Conservation (phyloP, 140 eudicot genomes). For the Bidens hawaiensis region DNA sequence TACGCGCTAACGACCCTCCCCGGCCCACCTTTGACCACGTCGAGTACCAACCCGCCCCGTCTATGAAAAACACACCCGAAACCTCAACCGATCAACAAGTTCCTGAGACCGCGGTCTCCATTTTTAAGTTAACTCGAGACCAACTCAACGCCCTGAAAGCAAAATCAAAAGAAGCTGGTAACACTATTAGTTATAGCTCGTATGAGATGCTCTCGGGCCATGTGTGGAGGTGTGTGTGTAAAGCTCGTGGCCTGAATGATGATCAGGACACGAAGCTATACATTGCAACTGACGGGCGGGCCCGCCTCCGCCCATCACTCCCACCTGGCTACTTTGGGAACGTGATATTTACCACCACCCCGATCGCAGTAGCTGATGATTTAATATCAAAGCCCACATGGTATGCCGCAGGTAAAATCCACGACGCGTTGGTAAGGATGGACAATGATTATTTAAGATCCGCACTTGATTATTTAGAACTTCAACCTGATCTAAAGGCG, state of each 20-base stretch:
- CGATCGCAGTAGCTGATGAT: conserved; percentile 66
- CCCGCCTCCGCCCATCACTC: conserved; percentile 53
- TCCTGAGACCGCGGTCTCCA: conserved; percentile 51
- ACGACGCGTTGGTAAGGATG: conserved; percentile 59
- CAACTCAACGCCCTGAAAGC: conserved; percentile 65
- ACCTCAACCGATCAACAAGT: conserved; percentile 18
- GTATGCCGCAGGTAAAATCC: conserved; percentile 65
- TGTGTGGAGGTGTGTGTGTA: conserved; percentile 72
- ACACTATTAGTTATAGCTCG: conserved; percentile 62
- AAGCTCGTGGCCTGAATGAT: conserved; percentile 61
- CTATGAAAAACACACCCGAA: conserved; percentile 31
- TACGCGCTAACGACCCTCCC: conserved; percentile 72
- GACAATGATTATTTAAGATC: conserved; percentile 71
- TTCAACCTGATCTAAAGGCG: conserved; percentile 75
- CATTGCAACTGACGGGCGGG: conserved; percentile 81
- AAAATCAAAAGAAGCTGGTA: conserved; percentile 69
- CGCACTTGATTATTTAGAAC: conserved; percentile 78
- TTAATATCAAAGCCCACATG: conserved; percentile 60
- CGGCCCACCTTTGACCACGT: conserved; percentile 61
- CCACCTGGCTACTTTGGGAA: conserved; percentile 83
- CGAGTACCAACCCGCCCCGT: conserved; percentile 73
- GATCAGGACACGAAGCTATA: conserved; percentile 74
- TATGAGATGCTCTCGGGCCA: conserved; percentile 84
- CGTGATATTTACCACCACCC: conserved; percentile 73
- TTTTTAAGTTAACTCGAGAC: conserved; percentile 54